These are phyloP conservation scores for Neurospora sp. DNA, from an alignment of 495 filamentous ascomycete species.

Conservation along the genomic window DNA sequence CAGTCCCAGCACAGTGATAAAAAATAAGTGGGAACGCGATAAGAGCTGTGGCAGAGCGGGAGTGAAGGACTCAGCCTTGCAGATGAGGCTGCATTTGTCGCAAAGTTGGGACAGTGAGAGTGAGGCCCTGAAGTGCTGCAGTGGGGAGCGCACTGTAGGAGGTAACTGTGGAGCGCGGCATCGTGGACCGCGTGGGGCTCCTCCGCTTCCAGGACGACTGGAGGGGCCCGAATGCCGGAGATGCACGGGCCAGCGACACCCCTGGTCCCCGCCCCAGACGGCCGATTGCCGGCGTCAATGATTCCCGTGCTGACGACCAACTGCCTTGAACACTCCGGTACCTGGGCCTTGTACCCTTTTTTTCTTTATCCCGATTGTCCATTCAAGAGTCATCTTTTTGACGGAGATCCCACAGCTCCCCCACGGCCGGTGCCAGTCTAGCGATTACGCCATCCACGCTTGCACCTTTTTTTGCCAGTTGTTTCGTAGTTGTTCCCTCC, in stretches of 20 bases:
- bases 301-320: neutral
- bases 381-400: neutral
- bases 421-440: conserved; percentile 1
- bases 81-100: neutral
- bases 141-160: neutral
- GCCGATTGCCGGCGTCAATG: conserved; percentile 20
- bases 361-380: neutral
- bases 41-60: neutral
- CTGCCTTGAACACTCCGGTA: neutral
- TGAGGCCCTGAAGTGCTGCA: neutral
- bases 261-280: neutral
- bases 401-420: neutral
- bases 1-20: neutral
- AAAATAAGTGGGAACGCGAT: neutral
- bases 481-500: neutral
- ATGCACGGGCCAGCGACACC: neutral
- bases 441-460: conserved; percentile 26
- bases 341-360: neutral
- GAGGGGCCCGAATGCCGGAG: neutral
- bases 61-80: neutral
- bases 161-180: neutral
- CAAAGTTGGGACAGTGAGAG: neutral
- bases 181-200: neutral
- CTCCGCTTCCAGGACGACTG: neutral
- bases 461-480: conserved; percentile 7